Conservation (phyloP, 2,329 filamentous ascomycete genomes). For the Colletotrichum endophyticum region DNA sequence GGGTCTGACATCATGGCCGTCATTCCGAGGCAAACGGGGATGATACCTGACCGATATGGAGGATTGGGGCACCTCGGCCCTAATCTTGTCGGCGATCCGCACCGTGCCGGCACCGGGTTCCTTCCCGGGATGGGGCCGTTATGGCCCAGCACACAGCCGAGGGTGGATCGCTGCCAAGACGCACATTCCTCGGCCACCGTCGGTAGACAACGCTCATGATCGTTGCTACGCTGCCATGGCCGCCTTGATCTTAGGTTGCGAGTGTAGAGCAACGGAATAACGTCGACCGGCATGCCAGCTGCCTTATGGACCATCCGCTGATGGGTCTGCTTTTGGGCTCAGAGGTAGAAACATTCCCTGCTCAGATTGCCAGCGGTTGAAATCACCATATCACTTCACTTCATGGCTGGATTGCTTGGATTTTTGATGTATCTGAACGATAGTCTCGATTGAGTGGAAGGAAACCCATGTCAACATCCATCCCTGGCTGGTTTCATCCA, state of each 20-base stretch:
- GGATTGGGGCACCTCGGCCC: not conserved
- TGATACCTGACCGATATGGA: not conserved
- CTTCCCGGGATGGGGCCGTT: not conserved
- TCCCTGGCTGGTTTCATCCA: not conserved
- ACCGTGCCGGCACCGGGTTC: not conserved
- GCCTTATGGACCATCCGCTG: rapidly evolving
- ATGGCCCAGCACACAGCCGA: not conserved
- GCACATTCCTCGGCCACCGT: not conserved
- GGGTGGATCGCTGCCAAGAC: not conserved
- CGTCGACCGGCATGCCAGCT: not conserved
- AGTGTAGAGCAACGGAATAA: rapidly evolving
- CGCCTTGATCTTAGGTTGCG: not conserved
- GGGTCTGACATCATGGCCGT: not conserved
- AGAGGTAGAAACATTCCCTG: rapidly evolving
- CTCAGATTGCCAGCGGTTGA: not conserved
- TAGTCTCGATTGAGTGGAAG: constrained; percentile 10
- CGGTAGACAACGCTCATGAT: not conserved
- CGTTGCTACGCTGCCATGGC: not conserved
- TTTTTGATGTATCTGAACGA: constrained; percentile 15
- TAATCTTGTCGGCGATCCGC: not conserved
- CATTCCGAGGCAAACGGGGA: not conserved
- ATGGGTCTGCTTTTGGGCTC: not conserved
- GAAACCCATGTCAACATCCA: constrained; percentile 3
- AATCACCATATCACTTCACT: not conserved
- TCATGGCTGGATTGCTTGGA: not conserved